phyloP scores from a whole-genome alignment of 2,329 filamentous ascomycete species.

The Cordyceps farinosa region DNA sequence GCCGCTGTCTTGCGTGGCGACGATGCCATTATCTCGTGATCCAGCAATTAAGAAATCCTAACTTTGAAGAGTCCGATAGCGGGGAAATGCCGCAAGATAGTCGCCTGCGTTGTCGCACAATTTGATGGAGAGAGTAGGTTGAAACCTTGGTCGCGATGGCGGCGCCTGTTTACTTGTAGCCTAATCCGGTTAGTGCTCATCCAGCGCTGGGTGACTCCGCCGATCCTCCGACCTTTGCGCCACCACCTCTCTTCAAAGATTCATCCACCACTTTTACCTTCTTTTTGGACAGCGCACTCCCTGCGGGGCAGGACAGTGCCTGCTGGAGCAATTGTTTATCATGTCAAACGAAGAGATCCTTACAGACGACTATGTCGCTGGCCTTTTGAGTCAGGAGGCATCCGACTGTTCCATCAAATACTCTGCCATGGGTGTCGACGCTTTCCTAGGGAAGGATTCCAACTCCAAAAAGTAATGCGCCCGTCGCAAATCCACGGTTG shows the following conservation, averaged over 20 bases:
- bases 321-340: slow-evolving; percentile 1
- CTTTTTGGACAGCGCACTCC: background rate
- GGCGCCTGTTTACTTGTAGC: slow-evolving; percentile 39
- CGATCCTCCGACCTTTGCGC: background rate
- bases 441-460: slow-evolving; percentile 42
- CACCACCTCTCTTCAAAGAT: background rate
- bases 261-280: background rate
- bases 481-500: slow-evolving; percentile 8
- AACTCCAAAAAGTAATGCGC: slow-evolving; percentile 47
- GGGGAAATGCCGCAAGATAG: no score
- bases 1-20: slow-evolving; percentile 23
- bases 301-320: background rate
- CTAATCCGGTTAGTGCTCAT: slow-evolving; percentile 26
- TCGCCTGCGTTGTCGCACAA: background rate
- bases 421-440: slow-evolving; percentile 69
- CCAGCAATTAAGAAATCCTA: background rate
- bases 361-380: slow-evolving; percentile 76
- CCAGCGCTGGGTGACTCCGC: background rate
- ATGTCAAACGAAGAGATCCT: slow-evolving; percentile 50
- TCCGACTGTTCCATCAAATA: slow-evolving; percentile 69
- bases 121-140: background rate
- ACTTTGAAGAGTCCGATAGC: background rate
- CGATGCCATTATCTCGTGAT: slow-evolving; percentile 20
- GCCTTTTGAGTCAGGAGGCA: slow-evolving; percentile 76
- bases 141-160: background rate